A percentile compares a stretch with the other conserved stretches of the same genome.
These are phyloP conservation scores for Arthrobotrys entomopaga DNA, from an alignment of 2,329 filamentous ascomycete genomes.

Conservation along the genomic window DNA sequence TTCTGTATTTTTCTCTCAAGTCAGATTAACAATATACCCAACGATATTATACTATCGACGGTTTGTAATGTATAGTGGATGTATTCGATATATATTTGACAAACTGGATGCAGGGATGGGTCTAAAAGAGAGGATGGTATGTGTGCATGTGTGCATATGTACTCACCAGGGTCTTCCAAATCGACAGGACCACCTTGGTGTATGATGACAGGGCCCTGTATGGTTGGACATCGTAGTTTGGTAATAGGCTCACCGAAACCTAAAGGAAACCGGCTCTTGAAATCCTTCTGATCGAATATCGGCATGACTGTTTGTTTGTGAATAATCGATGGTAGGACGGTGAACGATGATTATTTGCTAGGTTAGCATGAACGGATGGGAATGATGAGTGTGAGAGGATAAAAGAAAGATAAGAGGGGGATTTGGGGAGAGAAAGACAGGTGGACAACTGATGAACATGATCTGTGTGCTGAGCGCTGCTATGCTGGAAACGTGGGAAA, in stretches of 20 bases:
- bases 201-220: background rate
- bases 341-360: background rate
- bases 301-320: background rate
- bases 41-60: background rate
- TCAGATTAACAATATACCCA: background rate
- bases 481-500: background rate
- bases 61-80: too few species aligned
- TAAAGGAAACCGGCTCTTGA: constrained; percentile 22
- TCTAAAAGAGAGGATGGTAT: background rate
- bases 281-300: constrained; percentile 12
- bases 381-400: too few species aligned
- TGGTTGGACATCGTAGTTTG: background rate
- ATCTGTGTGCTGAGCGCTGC: constrained; percentile 16
- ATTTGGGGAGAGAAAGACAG: too few species aligned
- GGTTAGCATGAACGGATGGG: background rate
- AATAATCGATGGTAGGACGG: background rate
- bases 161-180: constrained; percentile 33
- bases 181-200: constrained; percentile 30
- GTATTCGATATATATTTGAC: too few species aligned
- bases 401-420: background rate
- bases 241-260: constrained; percentile 27
- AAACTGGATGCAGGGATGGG: background rate
- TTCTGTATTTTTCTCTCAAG: background rate
- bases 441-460: background rate
- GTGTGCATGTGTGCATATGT: too few species aligned